Conservation (phyloP, 768 basidiomycete genomes). For the Hortiboletus campestris region DNA sequence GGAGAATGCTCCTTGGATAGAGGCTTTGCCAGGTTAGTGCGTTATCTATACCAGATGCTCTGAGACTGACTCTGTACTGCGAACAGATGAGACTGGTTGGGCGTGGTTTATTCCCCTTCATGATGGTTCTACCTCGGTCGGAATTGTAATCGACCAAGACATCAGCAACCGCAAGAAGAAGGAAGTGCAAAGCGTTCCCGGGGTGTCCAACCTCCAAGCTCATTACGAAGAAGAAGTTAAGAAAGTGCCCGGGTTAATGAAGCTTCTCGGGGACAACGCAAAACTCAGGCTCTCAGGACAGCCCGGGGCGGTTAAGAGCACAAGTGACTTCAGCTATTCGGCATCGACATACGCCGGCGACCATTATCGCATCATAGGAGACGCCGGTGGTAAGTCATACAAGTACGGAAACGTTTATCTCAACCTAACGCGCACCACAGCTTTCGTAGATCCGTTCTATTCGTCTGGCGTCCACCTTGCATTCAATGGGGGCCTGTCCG, state of each 20-base stretch:
- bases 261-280: too few species aligned
- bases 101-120: slow-evolving; percentile 58
- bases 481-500: slow-evolving; percentile 8
- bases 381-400: slow-evolving; percentile 35
- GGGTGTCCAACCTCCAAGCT: not conserved
- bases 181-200: too few species aligned
- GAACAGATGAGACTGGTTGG: slow-evolving; percentile 51
- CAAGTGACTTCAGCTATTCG: slow-evolving; percentile 63
- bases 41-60: too few species aligned
- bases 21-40: slow-evolving; percentile 25
- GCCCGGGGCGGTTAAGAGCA: slow-evolving; percentile 24
- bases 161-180: slow-evolving; percentile 29
- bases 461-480: slow-evolving; percentile 13
- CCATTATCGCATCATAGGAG: slow-evolving; percentile 55
- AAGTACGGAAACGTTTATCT: too few species aligned
- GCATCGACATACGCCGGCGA: slow-evolving; percentile 50
- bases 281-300: not conserved
- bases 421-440: not conserved
- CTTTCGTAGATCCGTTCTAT: slow-evolving; percentile 16
- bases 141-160: slow-evolving; percentile 47
- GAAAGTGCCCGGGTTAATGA: not conserved
- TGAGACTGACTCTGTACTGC: too few species aligned
- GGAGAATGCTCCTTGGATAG: slow-evolving; percentile 38
- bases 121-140: slow-evolving; percentile 49
- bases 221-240: slow-evolving; percentile 9